These are phyloP conservation scores for Erysimum cheiri DNA, from an alignment of 441 rosid genomes.

Conservation along the genomic window DNA sequence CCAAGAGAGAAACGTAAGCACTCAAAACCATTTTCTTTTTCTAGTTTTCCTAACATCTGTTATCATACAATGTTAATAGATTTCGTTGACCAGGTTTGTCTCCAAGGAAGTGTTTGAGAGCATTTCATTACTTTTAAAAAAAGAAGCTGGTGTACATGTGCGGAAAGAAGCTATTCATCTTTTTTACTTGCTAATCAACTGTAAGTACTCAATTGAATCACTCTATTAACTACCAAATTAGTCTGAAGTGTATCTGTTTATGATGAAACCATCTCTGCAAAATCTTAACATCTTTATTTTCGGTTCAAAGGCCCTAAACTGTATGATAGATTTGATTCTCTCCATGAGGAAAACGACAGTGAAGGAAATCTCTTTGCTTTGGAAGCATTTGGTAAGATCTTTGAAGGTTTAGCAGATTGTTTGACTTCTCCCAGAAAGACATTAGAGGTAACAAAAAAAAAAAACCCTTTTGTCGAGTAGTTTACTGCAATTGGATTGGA, in stretches of 20 bases:
- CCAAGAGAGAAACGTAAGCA: conserved; percentile 76
- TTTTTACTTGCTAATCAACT: conserved; percentile 71
- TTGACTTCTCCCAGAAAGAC: conserved; percentile 55
- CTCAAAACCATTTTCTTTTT: not conserved
- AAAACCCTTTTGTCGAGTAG: conserved; percentile 10
- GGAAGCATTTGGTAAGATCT: conserved; percentile 51
- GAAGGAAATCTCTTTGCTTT: conserved; percentile 39
- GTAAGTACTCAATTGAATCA: conserved; percentile 50
- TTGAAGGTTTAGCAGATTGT: conserved; percentile 82
- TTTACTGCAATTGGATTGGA: conserved; percentile 4
- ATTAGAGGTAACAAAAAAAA: conserved; percentile 39
- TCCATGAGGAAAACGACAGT: conserved; percentile 46
- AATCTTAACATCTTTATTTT: not conserved
- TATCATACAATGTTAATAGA: conserved; percentile 27
- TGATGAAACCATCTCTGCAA: conserved; percentile 13
- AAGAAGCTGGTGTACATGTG: conserved; percentile 61
- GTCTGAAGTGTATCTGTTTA: not conserved
- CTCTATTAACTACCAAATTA: not conserved
- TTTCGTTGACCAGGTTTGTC: conserved; percentile 60
- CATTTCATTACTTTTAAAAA: conserved; percentile 62
- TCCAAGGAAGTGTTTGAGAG: conserved; percentile 53
- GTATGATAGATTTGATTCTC: conserved; percentile 59
- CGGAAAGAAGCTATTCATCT: conserved; percentile 74
- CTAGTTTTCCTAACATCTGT: conserved; percentile 24
- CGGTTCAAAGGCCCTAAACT: conserved; percentile 65